Conservation (phyloP, 768 basidiomycete genomes). For the Leccinum boreale region DNA sequence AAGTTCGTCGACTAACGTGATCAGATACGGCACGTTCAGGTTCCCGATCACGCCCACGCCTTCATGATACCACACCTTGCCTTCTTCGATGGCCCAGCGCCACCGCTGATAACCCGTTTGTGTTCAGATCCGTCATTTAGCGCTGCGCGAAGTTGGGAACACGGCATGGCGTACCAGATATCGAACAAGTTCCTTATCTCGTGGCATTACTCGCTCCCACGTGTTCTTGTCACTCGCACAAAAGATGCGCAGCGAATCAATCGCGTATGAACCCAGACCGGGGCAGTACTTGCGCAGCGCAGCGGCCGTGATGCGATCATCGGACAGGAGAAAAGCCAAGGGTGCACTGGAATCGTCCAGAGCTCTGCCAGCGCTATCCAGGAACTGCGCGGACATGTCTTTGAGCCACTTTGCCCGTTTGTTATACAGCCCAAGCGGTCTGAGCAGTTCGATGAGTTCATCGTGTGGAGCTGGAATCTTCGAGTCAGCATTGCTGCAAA, state of each 20-base stretch:
- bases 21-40: slow-evolving; percentile 37
- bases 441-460: slow-evolving; percentile 46
- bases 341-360: slow-evolving; percentile 19
- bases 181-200: slow-evolving; percentile 65
- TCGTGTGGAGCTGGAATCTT: slow-evolving; percentile 36
- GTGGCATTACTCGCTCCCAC: slow-evolving; percentile 62
- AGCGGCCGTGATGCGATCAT: slow-evolving; percentile 20
- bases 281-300: slow-evolving; percentile 57
- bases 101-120: slow-evolving; percentile 47
- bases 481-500: not conserved
- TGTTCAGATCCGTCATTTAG: not conserved
- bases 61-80: slow-evolving; percentile 46
- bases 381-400: slow-evolving; percentile 48
- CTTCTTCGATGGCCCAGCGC: slow-evolving; percentile 65
- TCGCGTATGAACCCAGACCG: slow-evolving; percentile 66
- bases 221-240: slow-evolving; percentile 39
- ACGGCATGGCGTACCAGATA: slow-evolving; percentile 55
- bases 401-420: slow-evolving; percentile 56
- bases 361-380: slow-evolving; percentile 34
- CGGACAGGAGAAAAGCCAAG: not conserved
- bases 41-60: slow-evolving; percentile 39
- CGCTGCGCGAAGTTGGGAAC: not conserved
- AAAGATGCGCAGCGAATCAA: slow-evolving; percentile 77
- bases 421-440: slow-evolving; percentile 57
- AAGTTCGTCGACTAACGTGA: slow-evolving; percentile 40